Percentiles rank a stretch among this genome's conserved stretches.
phyloP scores from a whole-genome alignment of 345 rosid genomes.

The Adansonia digitata region DNA sequence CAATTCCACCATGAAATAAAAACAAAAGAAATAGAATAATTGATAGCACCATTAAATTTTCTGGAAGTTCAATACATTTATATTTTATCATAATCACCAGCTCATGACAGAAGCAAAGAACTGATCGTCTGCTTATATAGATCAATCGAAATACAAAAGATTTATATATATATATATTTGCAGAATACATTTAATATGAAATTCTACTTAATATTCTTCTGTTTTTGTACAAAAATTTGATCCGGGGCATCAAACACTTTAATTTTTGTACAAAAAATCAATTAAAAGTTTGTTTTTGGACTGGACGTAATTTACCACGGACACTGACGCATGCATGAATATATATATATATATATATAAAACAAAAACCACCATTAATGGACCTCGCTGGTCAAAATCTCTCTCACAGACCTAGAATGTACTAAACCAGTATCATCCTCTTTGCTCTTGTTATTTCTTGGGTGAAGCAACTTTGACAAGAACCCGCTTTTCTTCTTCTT shows the following conservation, averaged over 20 bases:
- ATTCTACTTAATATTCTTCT: neutral
- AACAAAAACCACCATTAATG: neutral
- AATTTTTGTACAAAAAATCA: no score
- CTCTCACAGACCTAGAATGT: neutral
- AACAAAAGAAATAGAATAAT: neutral
- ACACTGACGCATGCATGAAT: neutral
- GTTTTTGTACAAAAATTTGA: no score
- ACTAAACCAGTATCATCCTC: neutral
- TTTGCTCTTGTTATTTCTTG: constrained; percentile 20
- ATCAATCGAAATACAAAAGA: neutral
- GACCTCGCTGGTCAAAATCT: neutral
- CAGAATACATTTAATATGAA: neutral
- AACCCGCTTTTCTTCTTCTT: constrained; percentile 33
- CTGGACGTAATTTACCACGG: no score
- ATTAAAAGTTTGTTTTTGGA: no score
- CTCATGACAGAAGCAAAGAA: no score
- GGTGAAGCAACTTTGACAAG: constrained; percentile 34
- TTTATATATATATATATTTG: neutral
- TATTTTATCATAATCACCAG: no score
- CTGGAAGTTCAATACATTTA: neutral
- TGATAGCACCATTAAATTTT: neutral
- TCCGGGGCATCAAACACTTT: no score
- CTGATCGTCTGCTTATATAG: neutral
- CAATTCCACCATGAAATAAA: neutral
- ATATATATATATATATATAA: neutral